Evolutionary conservation across 106 monocot genomes (phyloP).

Genomic region (Allium fistulosum): DNA sequence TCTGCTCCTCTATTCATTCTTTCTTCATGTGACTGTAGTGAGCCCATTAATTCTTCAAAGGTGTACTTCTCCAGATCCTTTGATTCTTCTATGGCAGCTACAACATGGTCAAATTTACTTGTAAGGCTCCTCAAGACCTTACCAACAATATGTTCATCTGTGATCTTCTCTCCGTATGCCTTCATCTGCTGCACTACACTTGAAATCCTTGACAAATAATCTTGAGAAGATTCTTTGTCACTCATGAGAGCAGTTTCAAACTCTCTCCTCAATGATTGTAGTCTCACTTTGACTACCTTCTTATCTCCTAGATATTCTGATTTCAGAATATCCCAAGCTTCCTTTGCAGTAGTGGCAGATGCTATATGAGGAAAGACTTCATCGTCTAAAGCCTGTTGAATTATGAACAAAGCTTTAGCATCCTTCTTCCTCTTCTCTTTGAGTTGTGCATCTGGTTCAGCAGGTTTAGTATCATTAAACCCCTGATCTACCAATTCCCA

Average conservation of each 20-base stretch:
- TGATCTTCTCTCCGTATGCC: constrained; percentile 1
- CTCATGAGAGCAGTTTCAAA: too few relatives aligned
- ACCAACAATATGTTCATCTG: constrained; percentile 1
- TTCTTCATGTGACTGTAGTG: not conserved
- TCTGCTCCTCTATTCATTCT: constrained; percentile 3
- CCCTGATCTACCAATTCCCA: constrained; percentile 1
- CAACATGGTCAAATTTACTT: too few relatives aligned
- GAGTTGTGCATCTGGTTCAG: not conserved
- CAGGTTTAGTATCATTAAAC: not conserved
- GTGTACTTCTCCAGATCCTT: too few relatives aligned
- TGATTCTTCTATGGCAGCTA: too few relatives aligned
- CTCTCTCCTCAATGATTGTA: not conserved
- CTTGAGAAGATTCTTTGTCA: not conserved
- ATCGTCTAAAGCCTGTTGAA: not conserved
- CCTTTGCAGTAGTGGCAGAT: not conserved
- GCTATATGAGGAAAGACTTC: not conserved
- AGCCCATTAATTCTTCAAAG: too few relatives aligned
- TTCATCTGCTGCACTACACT: constrained; percentile 2
- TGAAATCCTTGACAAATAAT: not conserved
- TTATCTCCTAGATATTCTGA: constrained; percentile 3
- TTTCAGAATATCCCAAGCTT: constrained; percentile 5
- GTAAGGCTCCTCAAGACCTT: not conserved
- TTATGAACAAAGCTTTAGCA: too few relatives aligned
- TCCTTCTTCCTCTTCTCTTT: not conserved
- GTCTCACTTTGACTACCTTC: constrained; percentile 1